Conservation (phyloP, 345 rosid genomes). For the Gynandropsis gynandra region DNA sequence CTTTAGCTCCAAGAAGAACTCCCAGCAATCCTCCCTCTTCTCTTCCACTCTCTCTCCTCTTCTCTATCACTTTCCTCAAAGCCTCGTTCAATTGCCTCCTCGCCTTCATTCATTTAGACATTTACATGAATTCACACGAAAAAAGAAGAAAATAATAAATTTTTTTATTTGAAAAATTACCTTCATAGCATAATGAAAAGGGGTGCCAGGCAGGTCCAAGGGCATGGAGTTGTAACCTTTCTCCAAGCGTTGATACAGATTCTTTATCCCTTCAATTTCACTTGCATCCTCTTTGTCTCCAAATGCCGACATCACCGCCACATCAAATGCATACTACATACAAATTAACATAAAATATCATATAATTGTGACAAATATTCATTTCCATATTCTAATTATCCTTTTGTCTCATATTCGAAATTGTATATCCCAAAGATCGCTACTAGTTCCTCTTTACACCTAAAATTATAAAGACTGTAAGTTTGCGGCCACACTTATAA, state of each 20-base stretch:
- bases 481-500: no score
- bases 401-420: no score
- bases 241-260: constrained; percentile 61
- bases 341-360: no score
- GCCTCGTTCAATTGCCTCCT: constrained; percentile 53
- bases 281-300: constrained; percentile 46
- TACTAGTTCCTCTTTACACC: no score
- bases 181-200: constrained; percentile 73
- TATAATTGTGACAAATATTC: no score
- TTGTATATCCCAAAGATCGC: no score
- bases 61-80: constrained; percentile 48
- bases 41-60: constrained; percentile 45
- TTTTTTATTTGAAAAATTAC: constrained; percentile 30
- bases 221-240: constrained; percentile 97
- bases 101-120: constrained; percentile 37
- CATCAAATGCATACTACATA: constrained; percentile 83
- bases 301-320: constrained; percentile 77
- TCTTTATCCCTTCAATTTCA: constrained; percentile 54
- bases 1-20: constrained; percentile 44
- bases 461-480: no score
- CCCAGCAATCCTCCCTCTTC: constrained; percentile 56
- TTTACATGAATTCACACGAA: neutral
- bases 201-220: constrained; percentile 73
- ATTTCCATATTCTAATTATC: no score
- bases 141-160: neutral